A percentile compares a stretch with the other conserved stretches of the same genome.
Conservation (phyloP, 805 yeast genomes). For the Candida golubevii region DNA sequence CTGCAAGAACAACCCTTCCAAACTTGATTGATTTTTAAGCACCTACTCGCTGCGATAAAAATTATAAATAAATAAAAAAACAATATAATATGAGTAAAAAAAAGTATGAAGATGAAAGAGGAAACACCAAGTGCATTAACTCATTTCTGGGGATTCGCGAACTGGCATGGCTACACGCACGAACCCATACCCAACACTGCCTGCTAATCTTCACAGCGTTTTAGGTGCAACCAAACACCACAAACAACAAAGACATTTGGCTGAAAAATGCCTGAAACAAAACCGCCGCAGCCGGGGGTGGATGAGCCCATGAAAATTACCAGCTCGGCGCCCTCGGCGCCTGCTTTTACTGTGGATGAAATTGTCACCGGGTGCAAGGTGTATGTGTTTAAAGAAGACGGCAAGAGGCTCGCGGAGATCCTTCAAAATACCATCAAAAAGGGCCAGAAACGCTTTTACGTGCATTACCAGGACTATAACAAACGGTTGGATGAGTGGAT, state of each 20-base stretch:
- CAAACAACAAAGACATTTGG: neutral
- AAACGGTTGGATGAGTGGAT: conserved; percentile 98
- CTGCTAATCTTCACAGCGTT: too few relatives aligned
- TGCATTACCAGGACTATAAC: conserved; percentile 91
- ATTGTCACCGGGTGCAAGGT: conserved; percentile 76
- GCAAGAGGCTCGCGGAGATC: conserved; percentile 78
- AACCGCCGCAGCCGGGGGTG: conserved; percentile 6
- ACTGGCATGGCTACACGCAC: too few relatives aligned
- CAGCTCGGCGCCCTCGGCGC: neutral
- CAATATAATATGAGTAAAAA: too few relatives aligned
- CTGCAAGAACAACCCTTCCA: too few relatives aligned
- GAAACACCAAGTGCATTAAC: too few relatives aligned
- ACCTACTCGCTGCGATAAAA: too few relatives aligned
- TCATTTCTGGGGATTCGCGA: too few relatives aligned
- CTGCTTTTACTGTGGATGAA: conserved; percentile 39
- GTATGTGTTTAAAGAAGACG: conserved; percentile 76
- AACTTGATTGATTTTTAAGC: too few relatives aligned
- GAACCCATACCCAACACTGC: too few relatives aligned
- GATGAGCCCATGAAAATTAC: conserved; percentile 10
- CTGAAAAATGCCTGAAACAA: conserved; percentile 3
- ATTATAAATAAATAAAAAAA: too few relatives aligned
- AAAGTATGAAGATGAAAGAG: too few relatives aligned
- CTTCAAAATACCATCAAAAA: conserved; percentile 70
- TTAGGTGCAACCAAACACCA: neutral
- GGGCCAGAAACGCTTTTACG: conserved; percentile 78